Evolutionary conservation across 495 filamentous ascomycete species (phyloP).

Genomic region (Podospora anserina): DNA sequence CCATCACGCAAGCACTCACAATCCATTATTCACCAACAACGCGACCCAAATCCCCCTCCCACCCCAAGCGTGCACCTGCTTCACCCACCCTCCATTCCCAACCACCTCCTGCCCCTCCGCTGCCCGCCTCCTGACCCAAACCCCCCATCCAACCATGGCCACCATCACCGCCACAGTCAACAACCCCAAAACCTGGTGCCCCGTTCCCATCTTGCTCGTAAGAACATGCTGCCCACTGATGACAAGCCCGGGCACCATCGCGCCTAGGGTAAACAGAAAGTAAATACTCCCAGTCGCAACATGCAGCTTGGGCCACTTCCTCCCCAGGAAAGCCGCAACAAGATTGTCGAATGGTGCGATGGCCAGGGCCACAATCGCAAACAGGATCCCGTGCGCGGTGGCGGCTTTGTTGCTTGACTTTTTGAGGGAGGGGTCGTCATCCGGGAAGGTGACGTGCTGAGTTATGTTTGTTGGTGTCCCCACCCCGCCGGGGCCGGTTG

Average conservation of each 20-base stretch:
- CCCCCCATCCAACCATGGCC: slow-evolving; percentile 32
- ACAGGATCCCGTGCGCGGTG: slow-evolving; percentile 50
- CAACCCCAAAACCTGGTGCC: slow-evolving; percentile 60
- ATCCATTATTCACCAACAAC: slow-evolving; percentile 30
- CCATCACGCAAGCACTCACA: slow-evolving; percentile 23
- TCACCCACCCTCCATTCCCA: slow-evolving; percentile 6
- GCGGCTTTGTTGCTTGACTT: slow-evolving; percentile 23
- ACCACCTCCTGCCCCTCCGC: neutral
- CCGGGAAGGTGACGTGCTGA: neutral
- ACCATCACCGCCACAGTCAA: slow-evolving; percentile 45
- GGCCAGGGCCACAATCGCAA: slow-evolving; percentile 51
- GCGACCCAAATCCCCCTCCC: slow-evolving; percentile 30
- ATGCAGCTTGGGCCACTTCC: slow-evolving; percentile 48
- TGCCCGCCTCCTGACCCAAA: slow-evolving; percentile 35
- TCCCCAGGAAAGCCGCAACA: slow-evolving; percentile 43
- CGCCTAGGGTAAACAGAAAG: slow-evolving; percentile 43
- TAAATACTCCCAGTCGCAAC: slow-evolving; percentile 46
- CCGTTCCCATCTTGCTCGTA: slow-evolving; percentile 49
- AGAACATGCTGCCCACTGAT: slow-evolving; percentile 51
- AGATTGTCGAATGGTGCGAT: slow-evolving; percentile 56
- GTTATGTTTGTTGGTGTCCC: slow-evolving; percentile 2
- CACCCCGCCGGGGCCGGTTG: slow-evolving; percentile 40
- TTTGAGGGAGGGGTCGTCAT: neutral
- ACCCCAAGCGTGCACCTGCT: slow-evolving; percentile 23
- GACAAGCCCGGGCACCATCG: slow-evolving; percentile 49